Percentiles rank a stretch among this genome's conserved stretches.
phyloP scores from a whole-genome alignment of 164 flowering plant species.

The Nelumbo lutea region DNA sequence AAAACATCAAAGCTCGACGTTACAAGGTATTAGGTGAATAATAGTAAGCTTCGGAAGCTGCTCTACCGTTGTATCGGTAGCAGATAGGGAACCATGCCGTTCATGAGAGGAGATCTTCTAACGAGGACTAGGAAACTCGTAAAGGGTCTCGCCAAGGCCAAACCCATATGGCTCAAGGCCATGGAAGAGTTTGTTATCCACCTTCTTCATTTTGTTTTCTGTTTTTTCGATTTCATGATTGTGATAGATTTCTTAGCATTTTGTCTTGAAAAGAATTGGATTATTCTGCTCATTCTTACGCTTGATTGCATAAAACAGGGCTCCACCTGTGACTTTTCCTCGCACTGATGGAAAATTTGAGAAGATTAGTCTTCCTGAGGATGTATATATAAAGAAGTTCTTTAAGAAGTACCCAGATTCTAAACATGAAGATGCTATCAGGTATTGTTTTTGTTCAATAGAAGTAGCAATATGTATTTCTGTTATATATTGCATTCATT shows the following conservation, averaged over 20 bases:
- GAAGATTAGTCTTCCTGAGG: conserved; percentile 73
- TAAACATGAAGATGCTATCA: conserved; percentile 61
- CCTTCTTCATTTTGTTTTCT: background rate
- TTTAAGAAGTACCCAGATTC: conserved; percentile 67
- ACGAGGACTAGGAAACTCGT: conserved; percentile 77
- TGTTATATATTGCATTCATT: background rate
- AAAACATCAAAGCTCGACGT: background rate
- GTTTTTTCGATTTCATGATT: background rate
- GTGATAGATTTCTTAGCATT: background rate
- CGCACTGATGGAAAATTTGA: conserved; percentile 50
- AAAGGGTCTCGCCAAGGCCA: conserved; percentile 70
- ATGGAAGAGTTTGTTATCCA: conserved; percentile 62
- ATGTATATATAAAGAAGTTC: conserved; percentile 65
- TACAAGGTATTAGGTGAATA: background rate
- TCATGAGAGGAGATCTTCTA: conserved; percentile 76
- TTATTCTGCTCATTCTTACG: background rate
- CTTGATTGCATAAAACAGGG: conserved; percentile 32
- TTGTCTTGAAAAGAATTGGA: background rate
- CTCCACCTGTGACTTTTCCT: conserved; percentile 83
- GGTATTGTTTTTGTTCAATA: conserved; percentile 33
- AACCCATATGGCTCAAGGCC: conserved; percentile 88
- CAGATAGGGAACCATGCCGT: conserved; percentile 21
- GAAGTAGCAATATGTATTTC: too few relatives aligned
- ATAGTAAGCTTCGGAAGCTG: background rate
- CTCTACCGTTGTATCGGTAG: background rate